These are phyloP conservation scores for Saccharomycopsis sp. DNA, from an alignment of 805 yeast species.

Conservation along the genomic window DNA sequence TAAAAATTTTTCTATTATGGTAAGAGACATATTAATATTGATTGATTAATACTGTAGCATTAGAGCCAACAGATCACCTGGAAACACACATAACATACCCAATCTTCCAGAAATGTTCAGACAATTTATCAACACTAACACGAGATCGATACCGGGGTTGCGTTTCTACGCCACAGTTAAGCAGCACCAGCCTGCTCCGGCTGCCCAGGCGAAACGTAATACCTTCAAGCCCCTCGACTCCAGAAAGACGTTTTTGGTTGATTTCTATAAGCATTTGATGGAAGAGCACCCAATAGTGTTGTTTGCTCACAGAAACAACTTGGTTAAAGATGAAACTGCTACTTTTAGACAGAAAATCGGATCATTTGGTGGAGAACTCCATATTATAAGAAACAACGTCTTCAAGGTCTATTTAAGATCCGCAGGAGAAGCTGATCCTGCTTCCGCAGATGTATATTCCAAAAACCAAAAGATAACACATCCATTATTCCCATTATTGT, in stretches of 20 bases:
- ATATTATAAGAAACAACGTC: constrained; percentile 60
- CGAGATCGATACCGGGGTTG: not conserved
- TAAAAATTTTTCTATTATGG: no score
- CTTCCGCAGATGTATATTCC: constrained; percentile 45
- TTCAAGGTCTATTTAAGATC: constrained; percentile 75
- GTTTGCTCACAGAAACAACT: constrained; percentile 79
- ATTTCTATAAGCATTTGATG: constrained; percentile 67
- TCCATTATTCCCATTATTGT: constrained; percentile 63
- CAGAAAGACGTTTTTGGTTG: constrained; percentile 82
- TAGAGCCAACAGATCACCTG: no score
- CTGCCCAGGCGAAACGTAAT: constrained; percentile 26
- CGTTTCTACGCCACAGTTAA: constrained; percentile 7
- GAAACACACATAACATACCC: no score
- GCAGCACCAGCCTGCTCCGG: constrained; percentile 5
- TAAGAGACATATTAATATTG: no score
- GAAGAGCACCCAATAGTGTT: constrained; percentile 63
- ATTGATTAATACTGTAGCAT: no score
- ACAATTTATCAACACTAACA: not conserved
- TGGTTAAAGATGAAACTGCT: constrained; percentile 62
- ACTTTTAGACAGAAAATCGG: constrained; percentile 54
- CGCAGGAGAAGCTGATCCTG: constrained; percentile 66
- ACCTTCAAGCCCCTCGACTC: constrained; percentile 61
- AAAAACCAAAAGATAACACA: constrained; percentile 42
- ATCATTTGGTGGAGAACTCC: constrained; percentile 61
- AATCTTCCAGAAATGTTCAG: not conserved